A percentile compares a stretch with the other conserved stretches of the same genome.
Conservation (phyloP, 495 filamentous ascomycete species). For the Glarea lozoyensis region DNA sequence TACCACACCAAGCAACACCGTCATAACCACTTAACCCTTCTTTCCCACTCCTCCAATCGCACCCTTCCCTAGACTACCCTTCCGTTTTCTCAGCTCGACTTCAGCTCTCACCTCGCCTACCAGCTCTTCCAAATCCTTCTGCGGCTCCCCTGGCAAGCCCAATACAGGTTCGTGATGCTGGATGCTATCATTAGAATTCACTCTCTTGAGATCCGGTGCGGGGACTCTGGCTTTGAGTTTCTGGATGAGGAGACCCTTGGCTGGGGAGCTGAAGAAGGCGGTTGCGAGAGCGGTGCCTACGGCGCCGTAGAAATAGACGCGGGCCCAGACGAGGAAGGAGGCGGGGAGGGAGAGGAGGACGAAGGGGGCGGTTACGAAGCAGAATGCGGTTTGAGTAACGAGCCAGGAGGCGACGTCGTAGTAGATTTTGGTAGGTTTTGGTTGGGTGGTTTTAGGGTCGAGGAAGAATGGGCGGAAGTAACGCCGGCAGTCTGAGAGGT, state of each 20-base stretch:
- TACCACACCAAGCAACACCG: no score
- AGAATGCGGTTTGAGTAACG: conserved; percentile 73
- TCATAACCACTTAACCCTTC: no score
- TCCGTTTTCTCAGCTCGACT: conserved; percentile 35
- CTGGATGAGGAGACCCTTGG: conserved; percentile 49
- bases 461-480: conserved; percentile 91
- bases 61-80: conserved; percentile 3
- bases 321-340: conserved; percentile 65
- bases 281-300: conserved; percentile 54
- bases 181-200: conserved; percentile 15
- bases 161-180: conserved; percentile 39
- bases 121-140: conserved; percentile 69
- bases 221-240: conserved; percentile 49
- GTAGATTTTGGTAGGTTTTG: conserved; percentile 64
- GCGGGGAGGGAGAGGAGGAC: conserved; percentile 53
- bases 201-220: conserved; percentile 21
- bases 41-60: conserved; percentile 1
- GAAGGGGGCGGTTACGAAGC: conserved; percentile 77
- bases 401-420: conserved; percentile 81
- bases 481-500: conserved; percentile 66
- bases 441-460: conserved; percentile 51
- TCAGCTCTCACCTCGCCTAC: conserved; percentile 66
- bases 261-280: conserved; percentile 73
- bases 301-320: conserved; percentile 84
- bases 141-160: conserved; percentile 70